Evolutionary conservation across 805 yeast genomes (phyloP).

Genomic region (Candida ipomoeae): DNA sequence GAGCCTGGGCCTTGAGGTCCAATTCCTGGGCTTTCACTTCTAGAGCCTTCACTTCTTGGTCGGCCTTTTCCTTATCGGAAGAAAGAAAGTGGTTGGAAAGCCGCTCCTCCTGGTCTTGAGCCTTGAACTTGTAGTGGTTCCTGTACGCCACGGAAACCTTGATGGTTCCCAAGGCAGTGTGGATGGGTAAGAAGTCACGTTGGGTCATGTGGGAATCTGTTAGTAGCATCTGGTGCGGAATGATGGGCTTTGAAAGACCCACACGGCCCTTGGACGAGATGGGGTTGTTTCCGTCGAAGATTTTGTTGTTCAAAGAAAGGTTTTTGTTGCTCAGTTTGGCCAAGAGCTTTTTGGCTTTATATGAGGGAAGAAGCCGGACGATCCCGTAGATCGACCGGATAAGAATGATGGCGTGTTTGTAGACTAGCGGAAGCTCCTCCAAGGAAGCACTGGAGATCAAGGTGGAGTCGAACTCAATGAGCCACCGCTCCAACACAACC

Average conservation of each 20-base stretch:
- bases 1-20: not conserved
- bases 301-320: constrained; percentile 52
- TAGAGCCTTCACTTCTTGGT: not conserved
- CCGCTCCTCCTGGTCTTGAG: constrained; percentile 63
- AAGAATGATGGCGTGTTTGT: constrained; percentile 68
- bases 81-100: constrained; percentile 54
- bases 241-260: constrained; percentile 70
- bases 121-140: constrained; percentile 59
- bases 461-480: constrained; percentile 65
- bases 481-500: constrained; percentile 93
- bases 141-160: constrained; percentile 78
- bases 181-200: constrained; percentile 62
- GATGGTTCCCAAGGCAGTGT: constrained; percentile 71
- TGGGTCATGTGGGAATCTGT: constrained; percentile 53
- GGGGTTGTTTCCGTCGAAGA: constrained; percentile 73
- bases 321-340: constrained; percentile 17
- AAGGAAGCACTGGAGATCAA: constrained; percentile 32
- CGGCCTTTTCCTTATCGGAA: constrained; percentile 32
- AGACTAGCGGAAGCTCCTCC: constrained; percentile 61
- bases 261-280: constrained; percentile 79
- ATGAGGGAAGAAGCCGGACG: constrained; percentile 66
- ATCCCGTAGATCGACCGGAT: constrained; percentile 72
- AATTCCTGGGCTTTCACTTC: not conserved
- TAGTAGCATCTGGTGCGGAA: constrained; percentile 37
- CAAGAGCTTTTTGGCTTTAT: constrained; percentile 45